These are phyloP conservation scores for Parathielavia appendiculata DNA, from an alignment of 495 filamentous ascomycete genomes.

Conservation along the genomic window DNA sequence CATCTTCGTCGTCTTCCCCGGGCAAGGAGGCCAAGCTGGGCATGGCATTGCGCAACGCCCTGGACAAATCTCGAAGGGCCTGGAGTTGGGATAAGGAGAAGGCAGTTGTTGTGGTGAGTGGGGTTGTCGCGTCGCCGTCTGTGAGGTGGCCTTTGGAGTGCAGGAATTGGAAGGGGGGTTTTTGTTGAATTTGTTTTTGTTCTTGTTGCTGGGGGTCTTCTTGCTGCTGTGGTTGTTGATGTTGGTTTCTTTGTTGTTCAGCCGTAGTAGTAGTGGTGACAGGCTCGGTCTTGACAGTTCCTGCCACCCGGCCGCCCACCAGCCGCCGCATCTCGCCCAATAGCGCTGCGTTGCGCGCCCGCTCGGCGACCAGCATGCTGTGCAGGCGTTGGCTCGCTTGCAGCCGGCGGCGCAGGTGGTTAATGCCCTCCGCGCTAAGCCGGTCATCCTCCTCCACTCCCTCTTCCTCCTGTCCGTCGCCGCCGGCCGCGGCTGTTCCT, in stretches of 20 bases:
- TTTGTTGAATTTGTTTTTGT: neutral
- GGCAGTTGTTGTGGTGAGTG: conserved; percentile 67
- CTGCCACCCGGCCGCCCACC: conserved; percentile 28
- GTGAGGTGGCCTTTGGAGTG: conserved; percentile 39
- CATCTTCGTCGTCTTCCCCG: too few relatives aligned
- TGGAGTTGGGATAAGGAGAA: conserved; percentile 81
- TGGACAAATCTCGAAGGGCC: conserved; percentile 61
- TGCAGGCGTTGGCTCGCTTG: conserved; percentile 78
- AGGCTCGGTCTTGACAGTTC: conserved; percentile 11
- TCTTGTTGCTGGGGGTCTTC: too few relatives aligned
- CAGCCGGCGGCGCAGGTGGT: conserved; percentile 66
- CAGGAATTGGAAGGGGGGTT: conserved; percentile 48
- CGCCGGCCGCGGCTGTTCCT: neutral
- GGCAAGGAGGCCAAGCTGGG: conserved; percentile 41
- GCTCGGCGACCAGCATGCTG: conserved; percentile 65
- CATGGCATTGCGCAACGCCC: conserved; percentile 56
- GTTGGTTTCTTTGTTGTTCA: too few relatives aligned
- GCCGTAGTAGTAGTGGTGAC: neutral
- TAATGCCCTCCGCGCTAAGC: conserved; percentile 35
- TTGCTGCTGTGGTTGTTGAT: too few relatives aligned
- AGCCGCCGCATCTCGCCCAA: conserved; percentile 61
- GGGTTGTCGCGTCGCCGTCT: conserved; percentile 39
- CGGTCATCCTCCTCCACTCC: conserved; percentile 9
- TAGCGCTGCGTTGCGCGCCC: conserved; percentile 66
- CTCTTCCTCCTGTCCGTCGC: conserved; percentile 1